Evolutionary conservation across 805 yeast species (phyloP).

Genomic region (Saccharomyces kudriavzevii): DNA sequence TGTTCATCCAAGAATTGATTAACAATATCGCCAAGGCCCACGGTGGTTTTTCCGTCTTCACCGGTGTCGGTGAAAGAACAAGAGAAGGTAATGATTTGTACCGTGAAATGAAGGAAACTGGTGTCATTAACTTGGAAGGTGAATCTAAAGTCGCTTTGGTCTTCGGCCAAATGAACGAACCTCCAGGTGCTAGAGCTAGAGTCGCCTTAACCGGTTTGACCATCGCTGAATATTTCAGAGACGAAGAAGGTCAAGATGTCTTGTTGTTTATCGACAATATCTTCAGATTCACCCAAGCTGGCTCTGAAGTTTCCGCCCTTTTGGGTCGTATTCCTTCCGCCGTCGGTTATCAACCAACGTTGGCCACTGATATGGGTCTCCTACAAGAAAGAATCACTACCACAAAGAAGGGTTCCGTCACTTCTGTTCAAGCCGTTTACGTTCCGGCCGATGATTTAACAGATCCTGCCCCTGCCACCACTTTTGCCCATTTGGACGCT

Average conservation of each 20-base stretch:
- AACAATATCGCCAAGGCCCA: conserved; percentile 99
- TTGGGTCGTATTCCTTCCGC: conserved; percentile 99
- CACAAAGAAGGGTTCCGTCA: conserved; percentile 98
- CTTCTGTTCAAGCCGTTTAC: conserved; percentile 99
- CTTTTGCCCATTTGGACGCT: conserved; percentile 99
- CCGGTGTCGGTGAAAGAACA: conserved; percentile 99
- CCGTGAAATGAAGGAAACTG: conserved; percentile 99
- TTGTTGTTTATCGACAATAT: conserved; percentile 98
- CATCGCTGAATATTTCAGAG: conserved; percentile 99
- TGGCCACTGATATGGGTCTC: conserved; percentile 99
- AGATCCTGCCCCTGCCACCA: conserved; percentile 99
- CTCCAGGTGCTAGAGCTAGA: conserved; percentile 99
- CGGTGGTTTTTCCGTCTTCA: conserved; percentile 99
- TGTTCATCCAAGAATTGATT: conserved; percentile 97
- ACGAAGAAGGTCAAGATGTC: conserved; percentile 99
- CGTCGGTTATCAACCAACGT: conserved; percentile 99
- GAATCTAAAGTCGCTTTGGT: conserved; percentile 99
- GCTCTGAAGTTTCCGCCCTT: conserved; percentile 99
- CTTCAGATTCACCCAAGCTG: conserved; percentile 99
- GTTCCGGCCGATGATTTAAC: conserved; percentile 99
- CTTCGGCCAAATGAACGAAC: conserved; percentile 99
- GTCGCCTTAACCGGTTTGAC: conserved; percentile 99
- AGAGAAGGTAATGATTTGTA: conserved; percentile 99
- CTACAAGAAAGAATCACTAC: conserved; percentile 99
- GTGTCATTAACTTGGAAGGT: conserved; percentile 99